A percentile compares a stretch with the other conserved stretches of the same genome.
Evolutionary conservation across 202 grass and related monocot species (phyloP).

Genomic region (Elaeis oleifera): DNA sequence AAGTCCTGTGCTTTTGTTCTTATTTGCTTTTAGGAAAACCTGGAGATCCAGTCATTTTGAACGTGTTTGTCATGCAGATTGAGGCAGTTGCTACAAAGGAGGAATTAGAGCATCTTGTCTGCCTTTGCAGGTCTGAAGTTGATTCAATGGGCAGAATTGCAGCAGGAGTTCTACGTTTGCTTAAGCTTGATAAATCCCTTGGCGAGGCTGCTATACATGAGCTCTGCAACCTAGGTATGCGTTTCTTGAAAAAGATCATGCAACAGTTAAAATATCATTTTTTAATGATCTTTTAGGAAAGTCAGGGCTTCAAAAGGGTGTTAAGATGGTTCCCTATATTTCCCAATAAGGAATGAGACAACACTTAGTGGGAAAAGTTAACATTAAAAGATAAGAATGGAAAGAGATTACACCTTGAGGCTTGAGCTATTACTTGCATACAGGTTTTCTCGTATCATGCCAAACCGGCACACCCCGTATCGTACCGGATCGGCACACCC

Average conservation of each 20-base stretch:
- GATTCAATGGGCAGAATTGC: slow-evolving; percentile 95
- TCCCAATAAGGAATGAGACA: too few relatives aligned
- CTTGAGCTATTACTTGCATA: too few relatives aligned
- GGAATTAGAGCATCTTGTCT: slow-evolving; percentile 74
- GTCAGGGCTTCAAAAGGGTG: background rate
- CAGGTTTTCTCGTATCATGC: too few relatives aligned
- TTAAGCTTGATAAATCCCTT: slow-evolving; percentile 94
- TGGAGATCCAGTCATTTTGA: slow-evolving; percentile 6
- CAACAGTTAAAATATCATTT: too few relatives aligned
- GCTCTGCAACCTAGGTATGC: slow-evolving; percentile 82
- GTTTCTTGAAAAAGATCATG: too few relatives aligned
- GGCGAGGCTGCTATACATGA: slow-evolving; percentile 79
- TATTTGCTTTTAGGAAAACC: slow-evolving; percentile 12
- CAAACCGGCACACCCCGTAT: too few relatives aligned
- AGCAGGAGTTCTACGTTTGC: slow-evolving; percentile 76
- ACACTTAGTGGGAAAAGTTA: too few relatives aligned
- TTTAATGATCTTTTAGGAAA: background rate
- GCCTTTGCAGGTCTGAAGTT: slow-evolving; percentile 79
- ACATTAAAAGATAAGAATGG: too few relatives aligned
- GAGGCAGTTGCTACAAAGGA: slow-evolving; percentile 86
- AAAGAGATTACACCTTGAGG: too few relatives aligned
- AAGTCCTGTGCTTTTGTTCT: background rate
- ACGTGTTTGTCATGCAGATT: slow-evolving; percentile 45
- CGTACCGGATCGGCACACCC: too few relatives aligned
- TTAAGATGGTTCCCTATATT: too few relatives aligned